These are phyloP conservation scores for Pseudogymnoascus verrucosus DNA, from an alignment of 2,329 filamentous ascomycete genomes.

Conservation along the genomic window DNA sequence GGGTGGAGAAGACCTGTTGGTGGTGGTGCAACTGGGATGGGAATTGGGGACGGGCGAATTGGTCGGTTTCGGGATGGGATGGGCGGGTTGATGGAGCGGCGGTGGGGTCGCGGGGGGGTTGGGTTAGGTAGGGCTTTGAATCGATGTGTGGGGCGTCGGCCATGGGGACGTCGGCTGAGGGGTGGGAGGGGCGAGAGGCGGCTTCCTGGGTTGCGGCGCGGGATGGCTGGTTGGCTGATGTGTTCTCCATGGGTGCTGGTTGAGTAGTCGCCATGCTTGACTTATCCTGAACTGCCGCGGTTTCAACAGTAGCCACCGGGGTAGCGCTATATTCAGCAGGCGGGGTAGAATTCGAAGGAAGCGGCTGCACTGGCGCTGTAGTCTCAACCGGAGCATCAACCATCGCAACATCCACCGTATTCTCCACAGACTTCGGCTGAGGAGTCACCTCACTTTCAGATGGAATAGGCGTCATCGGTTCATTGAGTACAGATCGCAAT, in stretches of 20 bases:
- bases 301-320: not conserved
- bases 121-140: not conserved
- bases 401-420: not conserved
- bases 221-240: not conserved
- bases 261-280: not conserved
- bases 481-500: not conserved
- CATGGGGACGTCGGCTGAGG: not conserved
- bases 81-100: not conserved
- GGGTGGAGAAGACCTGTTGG: not conserved
- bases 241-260: not conserved
- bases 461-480: not conserved
- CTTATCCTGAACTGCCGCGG: not conserved
- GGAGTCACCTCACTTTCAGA: not conserved
- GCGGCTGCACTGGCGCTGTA: not conserved
- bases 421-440: not conserved
- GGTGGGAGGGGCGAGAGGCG: not conserved
- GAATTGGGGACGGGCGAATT: not conserved
- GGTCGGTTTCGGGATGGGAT: not conserved
- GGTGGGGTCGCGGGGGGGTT: not conserved
- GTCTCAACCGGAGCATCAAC: not conserved
- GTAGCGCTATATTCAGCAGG: not conserved
- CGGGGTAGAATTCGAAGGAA: not conserved
- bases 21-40: not conserved
- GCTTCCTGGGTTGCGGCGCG: not conserved
- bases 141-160: not conserved